These are phyloP conservation scores for Aspergillus sp. DNA, from an alignment of 2,329 filamentous ascomycete species.

Conservation along the genomic window DNA sequence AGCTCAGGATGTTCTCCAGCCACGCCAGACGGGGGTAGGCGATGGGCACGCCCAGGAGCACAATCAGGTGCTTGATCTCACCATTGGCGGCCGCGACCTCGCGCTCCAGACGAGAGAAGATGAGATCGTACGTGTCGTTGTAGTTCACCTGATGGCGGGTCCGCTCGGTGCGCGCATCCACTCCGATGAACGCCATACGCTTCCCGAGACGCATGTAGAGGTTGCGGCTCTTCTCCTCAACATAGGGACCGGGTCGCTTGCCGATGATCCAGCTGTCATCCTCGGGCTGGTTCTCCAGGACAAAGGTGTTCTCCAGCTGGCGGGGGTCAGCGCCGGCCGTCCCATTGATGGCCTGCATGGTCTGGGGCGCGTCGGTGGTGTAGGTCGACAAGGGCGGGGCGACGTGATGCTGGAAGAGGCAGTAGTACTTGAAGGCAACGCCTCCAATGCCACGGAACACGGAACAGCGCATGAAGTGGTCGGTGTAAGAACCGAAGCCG, in stretches of 20 bases:
- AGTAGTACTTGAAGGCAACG: conserved; percentile 58
- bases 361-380: conserved; percentile 67
- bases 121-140: conserved; percentile 58
- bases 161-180: conserved; percentile 65
- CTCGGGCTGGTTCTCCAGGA: conserved; percentile 55
- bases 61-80: conserved; percentile 60
- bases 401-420: conserved; percentile 71
- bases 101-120: conserved; percentile 54
- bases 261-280: conserved; percentile 79
- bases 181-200: conserved; percentile 62
- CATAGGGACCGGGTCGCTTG: conserved; percentile 65
- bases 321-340: conserved; percentile 59
- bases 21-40: conserved; percentile 75
- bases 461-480: conserved; percentile 64
- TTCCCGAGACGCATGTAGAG: conserved; percentile 63
- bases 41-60: conserved; percentile 71
- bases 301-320: conserved; percentile 73
- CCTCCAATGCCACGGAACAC: conserved; percentile 66
- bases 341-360: conserved; percentile 49
- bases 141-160: conserved; percentile 95
- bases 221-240: conserved; percentile 59
- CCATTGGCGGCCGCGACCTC: conserved; percentile 52
- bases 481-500: conserved; percentile 64
- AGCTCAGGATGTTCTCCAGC: conserved; percentile 88
- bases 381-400: conserved; percentile 82